These are phyloP conservation scores for Elaphomyces granulatus DNA, from an alignment of 495 filamentous ascomycete species.

Conservation along the genomic window DNA sequence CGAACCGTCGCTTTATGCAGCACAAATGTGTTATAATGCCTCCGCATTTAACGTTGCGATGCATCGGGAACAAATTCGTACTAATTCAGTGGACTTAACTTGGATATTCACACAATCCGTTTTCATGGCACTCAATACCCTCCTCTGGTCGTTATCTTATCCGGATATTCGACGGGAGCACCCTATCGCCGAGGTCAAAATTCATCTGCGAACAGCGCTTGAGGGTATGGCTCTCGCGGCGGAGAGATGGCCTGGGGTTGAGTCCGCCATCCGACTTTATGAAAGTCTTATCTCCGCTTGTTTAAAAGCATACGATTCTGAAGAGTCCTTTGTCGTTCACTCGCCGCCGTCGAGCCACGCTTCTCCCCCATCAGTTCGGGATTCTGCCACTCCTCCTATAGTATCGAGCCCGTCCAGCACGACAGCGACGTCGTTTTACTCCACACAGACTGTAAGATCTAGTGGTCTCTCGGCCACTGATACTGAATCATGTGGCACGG, in stretches of 20 bases:
- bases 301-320: conserved; percentile 64
- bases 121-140: conserved; percentile 74
- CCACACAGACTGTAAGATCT: conserved; percentile 17
- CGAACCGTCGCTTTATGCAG: conserved; percentile 59
- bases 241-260: conserved; percentile 78
- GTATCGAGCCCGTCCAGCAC: conserved; percentile 36
- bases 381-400: conserved; percentile 33
- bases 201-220: conserved; percentile 52
- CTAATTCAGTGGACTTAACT: conserved; percentile 62
- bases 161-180: conserved; percentile 61
- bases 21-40: conserved; percentile 66
- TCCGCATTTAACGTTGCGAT: conserved; percentile 64
- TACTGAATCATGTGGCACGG: conserved; percentile 18
- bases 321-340: conserved; percentile 48
- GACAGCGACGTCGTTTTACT: conserved; percentile 22
- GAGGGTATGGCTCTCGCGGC: conserved; percentile 61
- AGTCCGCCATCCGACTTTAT: conserved; percentile 70
- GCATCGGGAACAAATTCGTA: conserved; percentile 60
- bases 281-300: conserved; percentile 64
- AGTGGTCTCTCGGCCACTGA: conserved; percentile 20
- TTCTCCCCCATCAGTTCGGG: conserved; percentile 31
- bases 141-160: conserved; percentile 81
- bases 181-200: conserved; percentile 52
- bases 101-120: conserved; percentile 83
- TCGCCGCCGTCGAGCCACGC: conserved; percentile 39